Evolutionary conservation across 1,139 yeast genomes (phyloP), one percentile per base, ranked within the genome.

Genomic region (Yamadazyma aaseri): DNA sequence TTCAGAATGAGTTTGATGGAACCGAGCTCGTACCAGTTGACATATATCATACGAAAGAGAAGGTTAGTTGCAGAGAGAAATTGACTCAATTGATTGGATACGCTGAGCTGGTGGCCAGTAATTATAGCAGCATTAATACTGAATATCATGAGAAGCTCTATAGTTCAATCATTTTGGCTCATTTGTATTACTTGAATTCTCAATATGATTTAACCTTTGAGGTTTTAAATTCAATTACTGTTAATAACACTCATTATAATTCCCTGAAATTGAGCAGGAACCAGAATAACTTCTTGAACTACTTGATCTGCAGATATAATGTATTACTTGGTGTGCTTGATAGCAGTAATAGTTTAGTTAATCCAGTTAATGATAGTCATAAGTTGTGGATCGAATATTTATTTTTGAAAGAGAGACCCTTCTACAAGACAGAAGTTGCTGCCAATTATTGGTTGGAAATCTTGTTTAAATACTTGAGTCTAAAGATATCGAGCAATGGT

Each of bases 361-460:
- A 28, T 7, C 28, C 33, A 3, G 22, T 27, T 15, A 44, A 50
- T 14, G 32, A 29, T 17, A 42, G 54, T 17, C 42, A 44, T 30
- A 45, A 51, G 14, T 44, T 56, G 21, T 68, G 73, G 71, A 41
- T 48, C 13, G 63, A 59, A 11, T 69, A 57, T 41, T 53, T 69
- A 32, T 40, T 38, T 18, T 42, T 53, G 26, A 50, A 52, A 33
- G 49, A 49, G 15, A 46, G 38, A 18, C 65, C 66, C 8, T 65
- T 64, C 39, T 37, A 43, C 16, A 61, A 59, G 39, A 56, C 68
- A 5, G 63, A 65, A 30, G 59, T 65, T 15, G 59, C 68, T 2
- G 71, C 65, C 3, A 58, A 58, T 33, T 50, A 56, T 35, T 70
- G 76, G 76, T 49, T 64, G n/a, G 65, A 58, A 17, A 47, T 60